phyloP scores from a whole-genome alignment of 371 early-diverging fungal genomes.

The Lichtheimia hyalospora region DNA sequence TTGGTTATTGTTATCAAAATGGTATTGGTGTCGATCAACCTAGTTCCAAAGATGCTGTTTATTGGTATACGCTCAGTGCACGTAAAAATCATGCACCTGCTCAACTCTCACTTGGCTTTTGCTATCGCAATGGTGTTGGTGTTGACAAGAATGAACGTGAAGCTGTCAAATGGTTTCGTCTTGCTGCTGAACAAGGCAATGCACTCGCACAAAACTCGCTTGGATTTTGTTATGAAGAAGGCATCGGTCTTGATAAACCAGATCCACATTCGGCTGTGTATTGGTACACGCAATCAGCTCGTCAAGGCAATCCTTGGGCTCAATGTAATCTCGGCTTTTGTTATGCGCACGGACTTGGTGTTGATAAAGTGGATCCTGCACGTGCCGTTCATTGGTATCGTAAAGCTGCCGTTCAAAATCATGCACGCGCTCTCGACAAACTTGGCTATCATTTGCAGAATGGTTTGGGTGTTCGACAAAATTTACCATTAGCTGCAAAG shows the following conservation, averaged over 20 bases:
- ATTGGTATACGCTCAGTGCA: slow-evolving; percentile 71
- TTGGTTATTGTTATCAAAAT: slow-evolving; percentile 91
- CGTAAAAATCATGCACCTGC: slow-evolving; percentile 69
- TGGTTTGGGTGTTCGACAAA: slow-evolving; percentile 70
- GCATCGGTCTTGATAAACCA: slow-evolving; percentile 61
- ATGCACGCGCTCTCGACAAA: slow-evolving; percentile 78
- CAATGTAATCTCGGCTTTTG: slow-evolving; percentile 87
- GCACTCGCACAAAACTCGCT: slow-evolving; percentile 81
- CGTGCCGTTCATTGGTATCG: slow-evolving; percentile 76
- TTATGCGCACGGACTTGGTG: slow-evolving; percentile 85
- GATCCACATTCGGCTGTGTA: slow-evolving; percentile 72
- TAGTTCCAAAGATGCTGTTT: slow-evolving; percentile 65
- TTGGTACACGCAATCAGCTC: slow-evolving; percentile 82
- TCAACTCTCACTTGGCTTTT: slow-evolving; percentile 81
- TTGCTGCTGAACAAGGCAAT: slow-evolving; percentile 70
- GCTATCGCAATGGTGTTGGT: slow-evolving; percentile 75
- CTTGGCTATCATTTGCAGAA: slow-evolving; percentile 80
- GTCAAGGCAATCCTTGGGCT: slow-evolving; percentile 84
- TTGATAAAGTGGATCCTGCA: slow-evolving; percentile 44
- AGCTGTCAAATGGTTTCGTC: slow-evolving; percentile 70
- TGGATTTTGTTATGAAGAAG: slow-evolving; percentile 84
- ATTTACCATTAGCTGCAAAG: slow-evolving; percentile 55
- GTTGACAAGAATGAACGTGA: slow-evolving; percentile 61
- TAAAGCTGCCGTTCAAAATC: slow-evolving; percentile 66
- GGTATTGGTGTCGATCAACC: slow-evolving; percentile 77